Evolutionary conservation across 192 early-diverging fungal species (phyloP).

Genomic region (Backusella tuberculispora): DNA sequence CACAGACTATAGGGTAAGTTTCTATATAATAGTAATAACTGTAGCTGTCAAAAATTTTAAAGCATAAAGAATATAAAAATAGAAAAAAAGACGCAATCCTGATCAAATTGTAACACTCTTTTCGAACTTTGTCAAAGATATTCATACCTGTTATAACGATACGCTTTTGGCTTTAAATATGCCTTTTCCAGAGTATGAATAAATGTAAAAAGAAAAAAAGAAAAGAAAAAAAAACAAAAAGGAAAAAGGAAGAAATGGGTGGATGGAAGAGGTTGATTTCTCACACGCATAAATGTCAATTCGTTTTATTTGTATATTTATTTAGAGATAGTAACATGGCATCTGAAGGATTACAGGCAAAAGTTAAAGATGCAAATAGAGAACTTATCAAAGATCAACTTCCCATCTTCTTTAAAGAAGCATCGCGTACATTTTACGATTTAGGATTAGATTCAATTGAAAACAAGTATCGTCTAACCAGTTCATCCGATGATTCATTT

Average conservation of each 20-base stretch:
- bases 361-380: neutral
- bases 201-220: neutral
- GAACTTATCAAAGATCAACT: slow-evolving; percentile 1
- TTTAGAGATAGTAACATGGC: neutral
- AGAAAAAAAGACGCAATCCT: slow-evolving; percentile 11
- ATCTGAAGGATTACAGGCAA: neutral
- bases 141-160: slow-evolving; percentile 1
- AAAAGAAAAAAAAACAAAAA: neutral
- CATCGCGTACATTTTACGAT: neutral
- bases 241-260: too few species aligned
- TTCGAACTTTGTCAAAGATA: neutral
- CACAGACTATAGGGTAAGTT: neutral
- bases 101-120: neutral
- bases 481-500: neutral
- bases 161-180: slow-evolving; percentile 21
- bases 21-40: neutral
- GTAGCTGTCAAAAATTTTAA: neutral
- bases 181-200: slow-evolving; percentile 21
- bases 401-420: neutral
- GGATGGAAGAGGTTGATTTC: too few species aligned
- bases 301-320: neutral
- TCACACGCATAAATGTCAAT: too few species aligned
- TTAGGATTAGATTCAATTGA: neutral
- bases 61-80: slow-evolving; percentile 2
- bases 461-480: neutral